A percentile compares a stretch with the other conserved stretches of the same genome.
Evolutionary conservation across 805 yeast species (phyloP).

Genomic region (Aciculoconidium aculeatum): DNA sequence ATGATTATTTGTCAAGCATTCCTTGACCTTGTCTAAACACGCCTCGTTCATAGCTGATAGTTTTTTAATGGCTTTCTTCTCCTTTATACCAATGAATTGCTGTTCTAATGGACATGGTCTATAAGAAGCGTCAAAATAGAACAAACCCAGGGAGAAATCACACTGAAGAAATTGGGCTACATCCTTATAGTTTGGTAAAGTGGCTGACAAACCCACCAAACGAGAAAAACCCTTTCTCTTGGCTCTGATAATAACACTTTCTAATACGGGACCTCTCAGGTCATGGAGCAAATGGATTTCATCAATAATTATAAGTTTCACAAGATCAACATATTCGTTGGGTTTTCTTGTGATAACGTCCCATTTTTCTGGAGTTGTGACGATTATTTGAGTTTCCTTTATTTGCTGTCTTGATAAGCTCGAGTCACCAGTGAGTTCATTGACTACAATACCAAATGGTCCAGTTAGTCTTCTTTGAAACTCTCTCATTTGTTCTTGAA

Average conservation of each 20-base stretch:
- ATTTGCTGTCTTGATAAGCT: conserved; percentile 72
- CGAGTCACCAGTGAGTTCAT: conserved; percentile 89
- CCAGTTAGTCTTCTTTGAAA: conserved; percentile 60
- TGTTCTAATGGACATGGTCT: conserved; percentile 93
- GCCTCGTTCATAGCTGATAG: conserved; percentile 84
- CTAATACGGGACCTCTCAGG: conserved; percentile 92
- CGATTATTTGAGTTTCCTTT: conserved; percentile 70
- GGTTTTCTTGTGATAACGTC: conserved; percentile 87
- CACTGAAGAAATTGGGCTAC: conserved; percentile 80
- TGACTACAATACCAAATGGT: conserved; percentile 63
- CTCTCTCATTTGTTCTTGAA: conserved; percentile 90
- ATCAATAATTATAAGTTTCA: conserved; percentile 73
- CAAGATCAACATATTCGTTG: conserved; percentile 51
- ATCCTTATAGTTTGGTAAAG: conserved; percentile 82
- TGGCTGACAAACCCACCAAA: conserved; percentile 84
- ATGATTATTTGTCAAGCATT: conserved; percentile 53
- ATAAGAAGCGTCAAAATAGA: conserved; percentile 75
- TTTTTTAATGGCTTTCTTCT: conserved; percentile 70
- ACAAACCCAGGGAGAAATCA: conserved; percentile 50
- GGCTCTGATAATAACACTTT: conserved; percentile 77
- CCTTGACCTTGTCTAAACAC: conserved; percentile 69
- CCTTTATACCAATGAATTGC: conserved; percentile 83
- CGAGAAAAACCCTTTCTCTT: conserved; percentile 48
- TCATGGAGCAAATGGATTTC: conserved; percentile 92
- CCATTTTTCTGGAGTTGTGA: conserved; percentile 97